A percentile compares a stretch with the other conserved stretches of the same genome.
phyloP scores from a whole-genome alignment of 108 stramenopile species.

The Nitzschia sp. region DNA sequence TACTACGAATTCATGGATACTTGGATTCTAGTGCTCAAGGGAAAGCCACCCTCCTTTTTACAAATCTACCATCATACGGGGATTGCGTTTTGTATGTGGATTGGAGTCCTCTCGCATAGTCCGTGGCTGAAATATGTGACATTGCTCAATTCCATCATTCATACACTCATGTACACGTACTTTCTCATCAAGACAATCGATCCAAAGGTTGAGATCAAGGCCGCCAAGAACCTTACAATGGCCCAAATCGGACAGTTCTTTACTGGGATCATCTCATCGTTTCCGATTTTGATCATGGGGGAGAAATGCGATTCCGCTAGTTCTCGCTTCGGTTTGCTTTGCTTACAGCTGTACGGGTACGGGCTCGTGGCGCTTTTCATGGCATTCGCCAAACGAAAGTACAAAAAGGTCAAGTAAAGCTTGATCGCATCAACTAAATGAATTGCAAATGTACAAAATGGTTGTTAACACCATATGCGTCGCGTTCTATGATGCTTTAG shows the following conservation, averaged over 20 bases:
- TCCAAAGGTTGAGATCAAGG: slow-evolving; percentile 44
- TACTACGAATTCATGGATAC: slow-evolving; percentile 70
- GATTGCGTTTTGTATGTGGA: slow-evolving; percentile 50
- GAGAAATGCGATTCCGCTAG: slow-evolving; percentile 35
- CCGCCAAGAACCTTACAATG: slow-evolving; percentile 51
- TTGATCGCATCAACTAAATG: neutral
- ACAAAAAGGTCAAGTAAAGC: slow-evolving; percentile 53
- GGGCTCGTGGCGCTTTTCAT: slow-evolving; percentile 57
- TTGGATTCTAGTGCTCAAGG: slow-evolving; percentile 56
- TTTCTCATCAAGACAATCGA: slow-evolving; percentile 54
- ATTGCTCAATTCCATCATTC: slow-evolving; percentile 49
- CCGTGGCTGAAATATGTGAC: slow-evolving; percentile 48
- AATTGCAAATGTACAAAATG: too few relatives aligned
- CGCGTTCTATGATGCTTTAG: too few relatives aligned
- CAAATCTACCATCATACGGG: slow-evolving; percentile 62
- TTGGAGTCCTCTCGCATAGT: slow-evolving; percentile 42
- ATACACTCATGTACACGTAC: slow-evolving; percentile 63
- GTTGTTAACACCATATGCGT: too few relatives aligned
- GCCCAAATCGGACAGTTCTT: slow-evolving; percentile 63
- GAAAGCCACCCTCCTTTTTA: slow-evolving; percentile 35
- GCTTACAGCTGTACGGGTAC: slow-evolving; percentile 54
- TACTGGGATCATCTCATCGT: slow-evolving; percentile 44
- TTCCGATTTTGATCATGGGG: slow-evolving; percentile 35
- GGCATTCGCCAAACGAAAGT: slow-evolving; percentile 50
- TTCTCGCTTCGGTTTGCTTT: slow-evolving; percentile 31